A percentile compares a stretch with the other conserved stretches of the same genome.
These are phyloP conservation scores for Coniochaeta sp. DNA, from an alignment of 2,329 filamentous ascomycete genomes.

Conservation along the genomic window DNA sequence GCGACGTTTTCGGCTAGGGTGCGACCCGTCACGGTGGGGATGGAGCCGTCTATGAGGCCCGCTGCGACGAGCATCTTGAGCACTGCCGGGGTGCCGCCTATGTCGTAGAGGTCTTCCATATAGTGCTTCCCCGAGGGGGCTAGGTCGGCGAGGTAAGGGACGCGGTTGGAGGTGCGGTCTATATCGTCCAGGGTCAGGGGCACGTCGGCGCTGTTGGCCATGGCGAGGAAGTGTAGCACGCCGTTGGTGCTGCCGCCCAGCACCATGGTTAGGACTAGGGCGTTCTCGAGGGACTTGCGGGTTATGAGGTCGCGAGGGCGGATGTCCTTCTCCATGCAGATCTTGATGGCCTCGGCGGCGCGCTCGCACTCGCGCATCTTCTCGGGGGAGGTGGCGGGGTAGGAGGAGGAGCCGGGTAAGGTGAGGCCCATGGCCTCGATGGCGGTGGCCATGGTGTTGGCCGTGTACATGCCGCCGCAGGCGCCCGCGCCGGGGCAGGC, in stretches of 20 bases:
- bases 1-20: constrained; percentile 77
- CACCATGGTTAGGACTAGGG: constrained; percentile 83
- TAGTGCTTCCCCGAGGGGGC: constrained; percentile 78
- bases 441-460: constrained; percentile 87
- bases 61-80: constrained; percentile 78
- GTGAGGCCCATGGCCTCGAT: constrained; percentile 84
- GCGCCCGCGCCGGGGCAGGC: constrained; percentile 71
- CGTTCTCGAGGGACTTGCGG: constrained; percentile 77
- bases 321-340: constrained; percentile 77
- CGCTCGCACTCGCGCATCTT: constrained; percentile 84
- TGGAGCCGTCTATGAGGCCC: constrained; percentile 66
- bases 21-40: constrained; percentile 77
- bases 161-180: constrained; percentile 72
- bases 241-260: constrained; percentile 88
- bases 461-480: constrained; percentile 82
- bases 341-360: constrained; percentile 68
- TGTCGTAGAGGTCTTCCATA: constrained; percentile 77
- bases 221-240: constrained; percentile 82
- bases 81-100: constrained; percentile 79
- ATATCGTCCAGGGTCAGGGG: constrained; percentile 74
- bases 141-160: constrained; percentile 80
- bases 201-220: constrained; percentile 79
- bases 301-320: constrained; percentile 75
- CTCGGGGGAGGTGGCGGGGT: constrained; percentile 70
- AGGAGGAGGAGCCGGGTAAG: constrained; percentile 77